Conservation (phyloP, 768 basidiomycete genomes). For the Sporobolomyces phaffii region DNA sequence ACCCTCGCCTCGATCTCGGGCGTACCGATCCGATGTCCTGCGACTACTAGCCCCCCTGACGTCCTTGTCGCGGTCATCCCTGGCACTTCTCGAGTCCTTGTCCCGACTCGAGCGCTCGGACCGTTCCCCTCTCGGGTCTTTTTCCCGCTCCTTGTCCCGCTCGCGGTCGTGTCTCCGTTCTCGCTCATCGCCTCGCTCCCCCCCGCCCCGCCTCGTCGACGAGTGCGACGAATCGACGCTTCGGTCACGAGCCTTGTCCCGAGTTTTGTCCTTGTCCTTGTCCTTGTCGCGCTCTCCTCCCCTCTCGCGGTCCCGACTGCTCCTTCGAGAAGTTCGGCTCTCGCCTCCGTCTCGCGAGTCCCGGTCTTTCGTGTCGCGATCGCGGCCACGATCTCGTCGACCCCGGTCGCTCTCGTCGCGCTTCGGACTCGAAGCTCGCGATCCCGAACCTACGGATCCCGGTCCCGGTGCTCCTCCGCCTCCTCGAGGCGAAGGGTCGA, state of each 20-base stretch:
- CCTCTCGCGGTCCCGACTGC: slow-evolving; percentile 50
- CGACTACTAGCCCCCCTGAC: slow-evolving; percentile 1
- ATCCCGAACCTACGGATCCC: no score
- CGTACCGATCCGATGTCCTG: neutral
- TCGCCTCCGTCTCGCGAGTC: slow-evolving; percentile 47
- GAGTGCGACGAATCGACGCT: slow-evolving; percentile 10
- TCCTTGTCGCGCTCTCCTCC: no score
- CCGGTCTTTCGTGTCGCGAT: slow-evolving; percentile 38
- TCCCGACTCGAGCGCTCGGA: neutral
- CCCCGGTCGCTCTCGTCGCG: neutral
- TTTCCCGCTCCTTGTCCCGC: slow-evolving; percentile 1
- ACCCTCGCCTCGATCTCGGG: neutral
- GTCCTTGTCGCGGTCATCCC: neutral
- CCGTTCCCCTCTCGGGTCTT: neutral
- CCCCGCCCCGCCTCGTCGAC: neutral
- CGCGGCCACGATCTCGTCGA: neutral
- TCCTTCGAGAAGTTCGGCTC: slow-evolving; percentile 42
- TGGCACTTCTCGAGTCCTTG: slow-evolving; percentile 1
- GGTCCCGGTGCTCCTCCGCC: neutral
- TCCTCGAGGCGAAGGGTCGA: neutral
- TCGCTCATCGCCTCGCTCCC: neutral
- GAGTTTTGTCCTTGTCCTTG: no score
- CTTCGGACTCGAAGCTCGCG: slow-evolving; percentile 1
- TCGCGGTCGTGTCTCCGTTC: slow-evolving; percentile 2
- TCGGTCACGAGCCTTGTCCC: slow-evolving; percentile 18